A percentile compares a stretch with the other conserved stretches of the same genome.
phyloP scores from a whole-genome alignment of 495 filamentous ascomycete species.

The Talaromyces proteolyticus region DNA sequence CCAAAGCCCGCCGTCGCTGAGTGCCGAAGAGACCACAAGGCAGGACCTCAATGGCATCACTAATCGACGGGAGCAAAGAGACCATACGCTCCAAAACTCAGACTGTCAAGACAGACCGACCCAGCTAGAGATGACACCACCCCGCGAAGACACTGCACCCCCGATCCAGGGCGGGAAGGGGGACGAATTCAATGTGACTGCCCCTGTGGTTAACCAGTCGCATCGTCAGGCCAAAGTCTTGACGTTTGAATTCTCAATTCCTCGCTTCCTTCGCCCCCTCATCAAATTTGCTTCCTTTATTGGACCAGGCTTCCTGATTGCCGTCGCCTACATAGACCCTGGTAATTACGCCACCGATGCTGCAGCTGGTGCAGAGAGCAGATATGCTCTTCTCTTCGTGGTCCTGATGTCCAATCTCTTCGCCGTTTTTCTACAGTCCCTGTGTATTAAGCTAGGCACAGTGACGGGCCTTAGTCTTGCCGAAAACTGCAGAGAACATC shows the following conservation, averaged over 20 bases:
- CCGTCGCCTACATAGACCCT: slow-evolving; percentile 75
- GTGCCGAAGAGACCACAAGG: slow-evolving; percentile 53
- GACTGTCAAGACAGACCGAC: neutral
- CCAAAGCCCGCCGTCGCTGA: slow-evolving; percentile 51
- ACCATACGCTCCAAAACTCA: slow-evolving; percentile 13
- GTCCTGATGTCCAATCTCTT: slow-evolving; percentile 79
- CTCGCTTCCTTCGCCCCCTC: slow-evolving; percentile 19
- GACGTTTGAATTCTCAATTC: neutral
- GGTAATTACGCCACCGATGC: slow-evolving; percentile 86
- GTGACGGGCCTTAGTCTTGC: slow-evolving; percentile 80
- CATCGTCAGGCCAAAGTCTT: neutral
- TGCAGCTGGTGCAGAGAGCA: slow-evolving; percentile 59
- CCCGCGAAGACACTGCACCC: neutral
- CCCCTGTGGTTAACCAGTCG: neutral
- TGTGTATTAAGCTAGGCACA: slow-evolving; percentile 80
- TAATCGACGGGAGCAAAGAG: slow-evolving; percentile 32
- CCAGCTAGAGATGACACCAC: neutral
- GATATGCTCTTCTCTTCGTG: slow-evolving; percentile 70
- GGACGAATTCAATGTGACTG: neutral
- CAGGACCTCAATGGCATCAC: slow-evolving; percentile 57
- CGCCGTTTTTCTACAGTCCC: slow-evolving; percentile 74
- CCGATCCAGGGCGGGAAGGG: neutral
- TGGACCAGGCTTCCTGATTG: slow-evolving; percentile 80
- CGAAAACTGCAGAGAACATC: slow-evolving; percentile 68
- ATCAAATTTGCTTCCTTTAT: slow-evolving; percentile 69